Conservation (phyloP, 768 basidiomycete genomes). For the Dentipellis sp. region DNA sequence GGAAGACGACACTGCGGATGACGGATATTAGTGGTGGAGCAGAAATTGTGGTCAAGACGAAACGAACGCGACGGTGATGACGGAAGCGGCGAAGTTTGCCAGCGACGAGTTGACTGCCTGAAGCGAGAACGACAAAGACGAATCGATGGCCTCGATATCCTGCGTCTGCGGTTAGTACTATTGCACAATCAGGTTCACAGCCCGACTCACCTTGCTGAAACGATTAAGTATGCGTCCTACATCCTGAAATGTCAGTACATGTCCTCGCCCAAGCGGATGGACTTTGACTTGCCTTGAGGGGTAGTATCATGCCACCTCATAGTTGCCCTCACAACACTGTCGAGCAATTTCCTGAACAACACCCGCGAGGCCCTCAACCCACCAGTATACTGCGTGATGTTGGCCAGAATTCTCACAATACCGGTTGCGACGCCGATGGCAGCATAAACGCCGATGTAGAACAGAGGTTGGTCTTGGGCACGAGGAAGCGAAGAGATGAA, state of each 20-base stretch:
- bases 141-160: slow-evolving; percentile 88
- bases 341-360: slow-evolving; percentile 44
- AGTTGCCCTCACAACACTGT: slow-evolving; percentile 67
- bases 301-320: slow-evolving; percentile 83
- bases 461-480: slow-evolving; percentile 53
- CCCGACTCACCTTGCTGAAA: slow-evolving; percentile 49
- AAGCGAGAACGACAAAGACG: slow-evolving; percentile 54
- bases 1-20: slow-evolving; percentile 53
- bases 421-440: slow-evolving; percentile 45
- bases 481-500: slow-evolving; percentile 25
- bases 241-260: not conserved
- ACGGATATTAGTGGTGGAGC: slow-evolving; percentile 1
- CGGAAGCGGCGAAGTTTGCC: slow-evolving; percentile 68
- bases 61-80: slow-evolving; percentile 59
- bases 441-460: slow-evolving; percentile 66
- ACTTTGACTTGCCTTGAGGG: slow-evolving; percentile 45
- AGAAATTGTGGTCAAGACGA: not conserved
- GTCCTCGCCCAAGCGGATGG: not conserved
- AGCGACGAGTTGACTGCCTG: slow-evolving; percentile 72
- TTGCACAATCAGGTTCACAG: not conserved
- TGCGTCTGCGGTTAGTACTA: slow-evolving; percentile 17
- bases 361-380: slow-evolving; percentile 30
- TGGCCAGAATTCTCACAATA: slow-evolving; percentile 35
- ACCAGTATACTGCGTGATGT: slow-evolving; percentile 53
- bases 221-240: slow-evolving; percentile 79